Conservation (phyloP, 805 yeast species). For the Crinitomyces ghanaensis region DNA sequence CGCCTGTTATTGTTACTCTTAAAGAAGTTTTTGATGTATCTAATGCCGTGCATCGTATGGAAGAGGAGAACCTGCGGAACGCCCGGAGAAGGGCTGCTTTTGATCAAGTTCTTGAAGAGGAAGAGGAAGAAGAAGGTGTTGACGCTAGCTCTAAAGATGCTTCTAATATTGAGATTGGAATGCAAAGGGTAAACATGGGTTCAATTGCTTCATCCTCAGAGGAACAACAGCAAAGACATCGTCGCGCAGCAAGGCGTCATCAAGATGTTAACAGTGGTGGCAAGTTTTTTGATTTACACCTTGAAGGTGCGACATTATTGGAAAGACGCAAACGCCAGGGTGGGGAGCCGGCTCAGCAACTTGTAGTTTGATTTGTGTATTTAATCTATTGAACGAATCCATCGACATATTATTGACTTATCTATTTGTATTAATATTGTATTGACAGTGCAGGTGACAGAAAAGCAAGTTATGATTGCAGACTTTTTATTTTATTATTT, state of each 20-base stretch:
- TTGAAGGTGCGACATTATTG: constrained; percentile 54
- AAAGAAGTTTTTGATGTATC: constrained; percentile 81
- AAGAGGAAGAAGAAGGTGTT: constrained; percentile 23
- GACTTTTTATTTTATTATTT: too few relatives aligned
- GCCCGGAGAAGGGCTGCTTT: constrained; percentile 16
- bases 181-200: too few relatives aligned
- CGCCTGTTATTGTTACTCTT: constrained; percentile 60
- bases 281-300: constrained; percentile 44
- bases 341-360: not conserved
- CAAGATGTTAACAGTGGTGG: constrained; percentile 12
- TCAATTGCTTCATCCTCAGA: constrained; percentile 1
- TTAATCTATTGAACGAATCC: too few relatives aligned
- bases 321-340: constrained; percentile 33
- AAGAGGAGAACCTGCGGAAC: constrained; percentile 41
- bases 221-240: constrained; percentile 3
- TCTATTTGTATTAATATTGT: too few relatives aligned
- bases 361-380: too few relatives aligned
- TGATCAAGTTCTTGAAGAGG: constrained; percentile 23
- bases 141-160: constrained; percentile 7
- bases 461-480: too few relatives aligned
- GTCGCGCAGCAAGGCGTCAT: constrained; percentile 1
- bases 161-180: constrained; percentile 1
- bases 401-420: too few relatives aligned
- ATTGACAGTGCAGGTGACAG: too few relatives aligned
- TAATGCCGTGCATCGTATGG: constrained; percentile 74